Base-by-base conservation (phyloP, 164 flowering plant species). In the Vitis riparia region DNA sequence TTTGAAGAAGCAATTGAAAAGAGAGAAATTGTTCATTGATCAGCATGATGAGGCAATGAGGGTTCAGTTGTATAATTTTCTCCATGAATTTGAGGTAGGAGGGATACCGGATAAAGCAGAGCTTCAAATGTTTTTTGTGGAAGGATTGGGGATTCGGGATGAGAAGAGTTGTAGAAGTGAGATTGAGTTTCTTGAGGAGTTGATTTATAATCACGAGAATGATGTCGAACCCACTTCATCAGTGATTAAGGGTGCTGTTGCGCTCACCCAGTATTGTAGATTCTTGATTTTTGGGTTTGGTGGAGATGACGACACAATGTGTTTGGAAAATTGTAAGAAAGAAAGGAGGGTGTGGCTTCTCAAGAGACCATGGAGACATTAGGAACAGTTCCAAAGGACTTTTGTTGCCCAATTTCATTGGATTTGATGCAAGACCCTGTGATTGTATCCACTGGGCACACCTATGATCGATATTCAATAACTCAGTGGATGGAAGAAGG, bases 381-480 rank as follows among this genome's bases (percentile, higher is more conserved):
- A 37, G 7, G 7, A 37, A 3, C 7, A 3, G 44, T 3, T 37
- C 44, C 44, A 2, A 37, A 37, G 44, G 44, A 37, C 7, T 37
- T 63, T 23, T 68, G 63, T 3, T 71, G 73, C 48, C 68, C 68
- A 27, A 71, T 71, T 17, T 71, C 74, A 9, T 30, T 71, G 47
- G 74, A 71, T 23, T 55, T 71, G 74, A 71, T 71, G 74, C 63
- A 49, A 17, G 74, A 71, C 50, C 74, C 74, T 47, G 63, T 71
- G 11, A 71, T 71, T 56, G 55, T 71, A 19, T 71, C 63, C 6
- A 64, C 74, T 17, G 68, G 74, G 17, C 68, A 64, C 44, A 37
- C 44, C 9, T 30, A 55, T 55, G 59, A 66, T 66, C 59, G 69
- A 29, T 13, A 12, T 66, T 67, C 61, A 13, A 67, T 67, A 8